Evolutionary conservation across 192 early-diverging fungal species (phyloP).

Genomic region (Cetraspora pellucida): DNA sequence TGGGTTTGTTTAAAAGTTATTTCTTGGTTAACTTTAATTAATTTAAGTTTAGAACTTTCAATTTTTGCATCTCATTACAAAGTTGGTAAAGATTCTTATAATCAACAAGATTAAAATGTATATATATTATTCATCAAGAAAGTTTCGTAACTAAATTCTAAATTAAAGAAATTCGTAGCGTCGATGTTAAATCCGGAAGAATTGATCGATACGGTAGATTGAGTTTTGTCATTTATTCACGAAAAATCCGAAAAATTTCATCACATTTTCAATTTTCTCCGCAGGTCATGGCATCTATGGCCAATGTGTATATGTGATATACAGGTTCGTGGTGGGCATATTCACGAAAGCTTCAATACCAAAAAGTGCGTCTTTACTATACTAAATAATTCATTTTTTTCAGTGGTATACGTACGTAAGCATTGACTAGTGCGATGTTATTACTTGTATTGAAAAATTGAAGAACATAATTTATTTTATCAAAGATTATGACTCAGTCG

Average conservation of each 20-base stretch:
- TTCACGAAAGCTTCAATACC: background rate
- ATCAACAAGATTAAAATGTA: background rate
- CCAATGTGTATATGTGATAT: slow-evolving; percentile 54
- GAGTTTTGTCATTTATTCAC: background rate
- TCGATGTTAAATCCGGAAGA: slow-evolving; percentile 70
- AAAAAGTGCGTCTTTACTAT: background rate
- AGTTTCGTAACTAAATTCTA: background rate
- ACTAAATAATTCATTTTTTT: slow-evolving; percentile 33
- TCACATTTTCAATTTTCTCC: background rate
- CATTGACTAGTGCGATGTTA: background rate
- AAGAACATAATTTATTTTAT: background rate
- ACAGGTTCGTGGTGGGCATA: slow-evolving; percentile 38
- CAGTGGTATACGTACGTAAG: slow-evolving; percentile 57
- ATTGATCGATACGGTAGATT: slow-evolving; percentile 73
- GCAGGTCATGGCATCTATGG: slow-evolving; percentile 57
- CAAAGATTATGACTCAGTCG: slow-evolving; percentile 78
- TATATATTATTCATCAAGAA: background rate
- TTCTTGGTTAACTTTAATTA: background rate
- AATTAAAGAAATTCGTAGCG: slow-evolving; percentile 67
- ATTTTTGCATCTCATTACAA: slow-evolving; percentile 72
- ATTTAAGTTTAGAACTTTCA: slow-evolving; percentile 56
- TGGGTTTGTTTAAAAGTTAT: background rate
- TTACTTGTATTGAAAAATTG: background rate
- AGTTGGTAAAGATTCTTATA: slow-evolving; percentile 42
- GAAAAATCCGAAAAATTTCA: background rate